phyloP scores from a whole-genome alignment of 345 rosid species.

The Populus simonii region DNA sequence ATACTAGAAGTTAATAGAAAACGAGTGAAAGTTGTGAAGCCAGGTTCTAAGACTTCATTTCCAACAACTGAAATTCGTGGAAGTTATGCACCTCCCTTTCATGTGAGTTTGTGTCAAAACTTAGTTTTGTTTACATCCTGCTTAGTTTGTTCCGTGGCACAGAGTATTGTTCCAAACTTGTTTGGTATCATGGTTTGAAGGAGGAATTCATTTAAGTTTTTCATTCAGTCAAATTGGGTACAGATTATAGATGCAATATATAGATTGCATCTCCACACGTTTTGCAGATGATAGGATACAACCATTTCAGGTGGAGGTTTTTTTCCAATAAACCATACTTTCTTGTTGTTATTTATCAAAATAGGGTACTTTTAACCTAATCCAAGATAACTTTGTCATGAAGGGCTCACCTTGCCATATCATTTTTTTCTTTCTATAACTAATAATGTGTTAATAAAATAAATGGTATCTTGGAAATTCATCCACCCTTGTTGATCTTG shows the following conservation, averaged over 20 bases:
- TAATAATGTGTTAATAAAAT: no score
- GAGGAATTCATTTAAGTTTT: not conserved
- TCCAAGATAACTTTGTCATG: no score
- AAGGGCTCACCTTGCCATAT: no score
- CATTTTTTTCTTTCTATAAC: no score
- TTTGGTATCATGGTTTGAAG: not conserved
- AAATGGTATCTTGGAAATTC: no score
- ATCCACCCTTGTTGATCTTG: no score
- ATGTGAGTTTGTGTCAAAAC: conserved; percentile 48
- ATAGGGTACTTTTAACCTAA: no score
- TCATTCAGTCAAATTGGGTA: not conserved
- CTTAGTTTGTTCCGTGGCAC: not conserved
- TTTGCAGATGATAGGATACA: no score
- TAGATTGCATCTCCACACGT: no score
- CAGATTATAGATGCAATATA: no score
- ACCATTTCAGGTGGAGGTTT: not conserved
- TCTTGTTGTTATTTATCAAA: no score
- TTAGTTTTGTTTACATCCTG: not conserved
- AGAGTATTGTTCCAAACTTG: not conserved
- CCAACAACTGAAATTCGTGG: conserved; percentile 91
- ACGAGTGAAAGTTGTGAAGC: conserved; percentile 89
- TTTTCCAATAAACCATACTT: no score
- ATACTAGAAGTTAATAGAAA: conserved; percentile 77
- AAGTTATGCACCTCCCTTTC: conserved; percentile 89
- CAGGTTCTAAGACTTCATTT: conserved; percentile 88